Evolutionary conservation across 768 basidiomycete species (phyloP).

Genomic region (Calocera cornea): DNA sequence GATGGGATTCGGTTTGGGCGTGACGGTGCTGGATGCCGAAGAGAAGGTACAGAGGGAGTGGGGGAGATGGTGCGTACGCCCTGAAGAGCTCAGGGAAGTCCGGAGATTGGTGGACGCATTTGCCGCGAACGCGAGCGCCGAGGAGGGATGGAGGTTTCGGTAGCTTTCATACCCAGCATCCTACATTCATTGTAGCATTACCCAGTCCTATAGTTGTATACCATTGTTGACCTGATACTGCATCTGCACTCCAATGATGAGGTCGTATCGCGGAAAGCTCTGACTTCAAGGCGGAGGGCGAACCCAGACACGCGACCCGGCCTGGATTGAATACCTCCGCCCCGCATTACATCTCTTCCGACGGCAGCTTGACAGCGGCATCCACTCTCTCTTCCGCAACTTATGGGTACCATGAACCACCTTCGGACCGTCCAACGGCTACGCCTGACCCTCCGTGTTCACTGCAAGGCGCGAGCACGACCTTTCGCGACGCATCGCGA

Average conservation of each 20-base stretch:
- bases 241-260: no score
- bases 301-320: no score
- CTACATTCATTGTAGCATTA: no score
- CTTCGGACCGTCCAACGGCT: neutral
- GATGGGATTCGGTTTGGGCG: neutral
- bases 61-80: neutral
- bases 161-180: no score
- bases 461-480: neutral
- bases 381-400: neutral
- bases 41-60: neutral
- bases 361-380: neutral
- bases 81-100: neutral
- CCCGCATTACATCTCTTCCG: conserved; percentile 1
- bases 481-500: neutral
- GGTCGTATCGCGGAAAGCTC: no score
- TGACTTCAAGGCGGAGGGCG: no score
- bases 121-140: no score
- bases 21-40: neutral
- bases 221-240: no score
- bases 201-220: no score
- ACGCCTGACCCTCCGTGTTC: neutral
- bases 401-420: neutral
- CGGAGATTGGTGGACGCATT: neutral
- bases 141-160: no score
- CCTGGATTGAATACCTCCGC: neutral